Conservation (phyloP, 306 rosid genomes). For the cucumber (Cucumis sativus) region DNA sequence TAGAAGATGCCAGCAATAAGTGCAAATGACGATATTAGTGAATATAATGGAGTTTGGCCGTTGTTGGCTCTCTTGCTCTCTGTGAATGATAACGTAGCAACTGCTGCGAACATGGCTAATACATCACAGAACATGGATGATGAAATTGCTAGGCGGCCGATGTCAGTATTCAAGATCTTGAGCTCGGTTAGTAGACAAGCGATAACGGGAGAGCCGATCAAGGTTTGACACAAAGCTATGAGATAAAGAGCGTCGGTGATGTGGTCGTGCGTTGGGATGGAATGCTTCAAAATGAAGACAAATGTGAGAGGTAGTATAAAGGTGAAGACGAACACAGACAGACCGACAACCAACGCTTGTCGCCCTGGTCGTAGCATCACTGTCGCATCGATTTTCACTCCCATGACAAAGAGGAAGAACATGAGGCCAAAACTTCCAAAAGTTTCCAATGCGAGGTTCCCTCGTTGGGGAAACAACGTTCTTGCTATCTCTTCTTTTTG, state of each 20-base stretch:
- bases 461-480: constrained; percentile 28
- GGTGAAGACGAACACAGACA: constrained; percentile 18
- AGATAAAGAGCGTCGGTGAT: constrained; percentile 9
- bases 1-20: constrained; percentile 3
- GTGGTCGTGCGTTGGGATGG: background rate
- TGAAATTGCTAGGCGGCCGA: constrained; percentile 44
- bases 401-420: constrained; percentile 34
- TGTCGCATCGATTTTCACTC: constrained; percentile 28
- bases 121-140: constrained; percentile 27
- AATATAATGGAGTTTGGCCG: background rate
- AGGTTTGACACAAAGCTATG: constrained; percentile 23
- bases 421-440: constrained; percentile 24
- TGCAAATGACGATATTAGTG: constrained; percentile 5
- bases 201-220: constrained; percentile 28
- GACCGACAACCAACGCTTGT: constrained; percentile 24
- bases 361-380: constrained; percentile 26
- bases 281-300: background rate
- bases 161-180: constrained; percentile 38
- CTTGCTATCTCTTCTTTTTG: constrained; percentile 3
- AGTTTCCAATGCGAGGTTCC: constrained; percentile 26
- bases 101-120: constrained; percentile 9
- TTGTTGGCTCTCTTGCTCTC: background rate
- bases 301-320: background rate
- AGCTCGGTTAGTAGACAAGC: constrained; percentile 37
- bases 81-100: background rate